Evolutionary conservation across 177 flowering plant species (phyloP), one percentile per base, ranked within the genome.

Genomic region (Vitis hybrid): DNA sequence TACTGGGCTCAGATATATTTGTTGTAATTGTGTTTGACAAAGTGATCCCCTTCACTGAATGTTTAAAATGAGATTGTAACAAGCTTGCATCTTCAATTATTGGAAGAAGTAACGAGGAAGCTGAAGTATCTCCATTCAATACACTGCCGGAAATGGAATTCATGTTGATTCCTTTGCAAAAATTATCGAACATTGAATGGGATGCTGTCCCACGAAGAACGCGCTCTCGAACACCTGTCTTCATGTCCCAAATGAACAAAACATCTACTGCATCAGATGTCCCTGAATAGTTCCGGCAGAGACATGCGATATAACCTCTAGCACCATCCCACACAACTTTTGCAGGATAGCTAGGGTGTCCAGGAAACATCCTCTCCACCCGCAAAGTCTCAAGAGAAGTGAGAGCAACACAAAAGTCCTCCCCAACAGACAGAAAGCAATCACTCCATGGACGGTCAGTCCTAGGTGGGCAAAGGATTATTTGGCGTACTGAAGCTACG

Each of bases 291-390:
- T 77, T 77, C 64, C 69, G 82, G 73, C 91, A 88, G 3, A 96
- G 83, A 73, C 95, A 89, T 22, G 97, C 98, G 64, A 96, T 67
- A 78, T 93, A 96, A 65, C 98, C 97, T 85, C 92, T 88, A 60
- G 66, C 73, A 76, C 97, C 82, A 82, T 96, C 97, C 99, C 99
- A 96, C 26, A 87, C 80, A 77, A 96, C 97, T 74, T 79, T 85
- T 73, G 79, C 75, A 78, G 98, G 99, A 83, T 79, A 86, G 74
- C 55, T 75, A 39, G 85, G 86, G 77, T 96, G 97, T 62, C 98
- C 98, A 80, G 98, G 90, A 83, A 96, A 91, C 89, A 93, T 84
- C 86, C 98, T 88, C 81, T 96, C 99, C 55, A 92, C 97, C 68
- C 87, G 77, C 75, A 89, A 77, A 68, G 97, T 93, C 74, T 86